Percentiles rank a stretch among this genome's conserved stretches.
Evolutionary conservation across 2,329 filamentous ascomycete genomes (phyloP).

Genomic region (Massarina eburnea): DNA sequence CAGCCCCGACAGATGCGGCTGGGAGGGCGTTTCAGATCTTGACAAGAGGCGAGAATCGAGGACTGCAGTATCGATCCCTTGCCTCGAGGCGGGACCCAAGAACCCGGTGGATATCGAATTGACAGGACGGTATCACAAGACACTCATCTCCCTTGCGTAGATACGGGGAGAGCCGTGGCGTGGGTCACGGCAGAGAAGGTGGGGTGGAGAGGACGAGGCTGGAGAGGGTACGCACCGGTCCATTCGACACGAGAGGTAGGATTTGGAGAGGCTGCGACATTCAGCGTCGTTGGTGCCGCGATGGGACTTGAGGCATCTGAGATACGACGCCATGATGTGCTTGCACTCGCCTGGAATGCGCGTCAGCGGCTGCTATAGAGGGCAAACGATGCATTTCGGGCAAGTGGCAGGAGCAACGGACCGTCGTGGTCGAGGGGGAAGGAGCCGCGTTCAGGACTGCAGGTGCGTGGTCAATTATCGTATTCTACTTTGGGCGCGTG

Average conservation of each 20-base stretch:
- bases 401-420: constrained; percentile 50
- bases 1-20: constrained; percentile 18
- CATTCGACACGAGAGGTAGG: constrained; percentile 91
- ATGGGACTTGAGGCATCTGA: constrained; percentile 82
- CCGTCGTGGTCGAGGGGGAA: constrained; percentile 96
- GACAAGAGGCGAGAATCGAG: constrained; percentile 26
- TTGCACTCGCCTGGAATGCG: constrained; percentile 79
- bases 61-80: constrained; percentile 25
- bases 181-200: constrained; percentile 7
- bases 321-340: constrained; percentile 79
- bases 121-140: constrained; percentile 38
- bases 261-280: constrained; percentile 83
- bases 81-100: constrained; percentile 18
- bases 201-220: constrained; percentile 13
- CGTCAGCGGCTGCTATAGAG: constrained; percentile 16
- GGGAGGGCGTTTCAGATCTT: constrained; percentile 28
- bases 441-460: constrained; percentile 83
- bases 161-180: constrained; percentile 4
- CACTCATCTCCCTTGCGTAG: constrained; percentile 22
- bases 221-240: constrained; percentile 67
- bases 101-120: constrained; percentile 31
- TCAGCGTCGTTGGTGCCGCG: constrained; percentile 83
- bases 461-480: constrained; percentile 10
- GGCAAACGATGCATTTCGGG: not conserved
- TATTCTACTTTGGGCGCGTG: not conserved